phyloP scores from a whole-genome alignment of 2,329 filamentous ascomycete genomes.

The Hypoxylon sp. region DNA sequence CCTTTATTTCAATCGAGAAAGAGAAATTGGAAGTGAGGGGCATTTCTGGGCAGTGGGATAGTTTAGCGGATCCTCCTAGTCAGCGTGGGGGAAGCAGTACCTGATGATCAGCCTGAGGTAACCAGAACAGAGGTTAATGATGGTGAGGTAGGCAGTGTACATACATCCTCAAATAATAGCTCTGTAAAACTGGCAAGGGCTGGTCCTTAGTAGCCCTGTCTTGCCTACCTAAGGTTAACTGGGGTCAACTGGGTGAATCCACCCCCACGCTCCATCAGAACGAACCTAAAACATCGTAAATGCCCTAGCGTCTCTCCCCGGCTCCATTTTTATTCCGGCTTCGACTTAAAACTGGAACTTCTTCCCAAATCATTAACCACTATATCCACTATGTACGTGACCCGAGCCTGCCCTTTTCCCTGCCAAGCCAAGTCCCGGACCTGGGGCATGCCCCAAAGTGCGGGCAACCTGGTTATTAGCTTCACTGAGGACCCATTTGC shows the following conservation, averaged over 20 bases:
- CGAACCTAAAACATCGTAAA: slow-evolving; percentile 34
- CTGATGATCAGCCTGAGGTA: not conserved
- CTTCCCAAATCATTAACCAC: not conserved
- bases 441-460: slow-evolving; percentile 25
- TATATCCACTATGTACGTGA: not conserved
- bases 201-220: not conserved
- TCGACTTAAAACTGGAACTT: slow-evolving; percentile 14
- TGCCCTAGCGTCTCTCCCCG: slow-evolving; percentile 19
- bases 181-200: not conserved
- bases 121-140: not conserved
- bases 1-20: slow-evolving; percentile 27
- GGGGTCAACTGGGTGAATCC: not conserved
- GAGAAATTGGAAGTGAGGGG: slow-evolving; percentile 34
- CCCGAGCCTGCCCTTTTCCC: slow-evolving; percentile 5
- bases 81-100: slow-evolving; percentile 20
- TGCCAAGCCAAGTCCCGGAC: slow-evolving; percentile 22
- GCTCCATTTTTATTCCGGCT: slow-evolving; percentile 37
- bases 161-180: not conserved
- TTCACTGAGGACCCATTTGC: slow-evolving; percentile 32
- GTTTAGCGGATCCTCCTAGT: slow-evolving; percentile 9
- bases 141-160: too few relatives aligned
- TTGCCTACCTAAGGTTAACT: not conserved
- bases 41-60: slow-evolving; percentile 20
- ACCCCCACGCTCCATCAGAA: slow-evolving; percentile 35
- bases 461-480: slow-evolving; percentile 27